Conservation (phyloP, 2,329 filamentous ascomycete genomes). For the Boeremia lycopersici region DNA sequence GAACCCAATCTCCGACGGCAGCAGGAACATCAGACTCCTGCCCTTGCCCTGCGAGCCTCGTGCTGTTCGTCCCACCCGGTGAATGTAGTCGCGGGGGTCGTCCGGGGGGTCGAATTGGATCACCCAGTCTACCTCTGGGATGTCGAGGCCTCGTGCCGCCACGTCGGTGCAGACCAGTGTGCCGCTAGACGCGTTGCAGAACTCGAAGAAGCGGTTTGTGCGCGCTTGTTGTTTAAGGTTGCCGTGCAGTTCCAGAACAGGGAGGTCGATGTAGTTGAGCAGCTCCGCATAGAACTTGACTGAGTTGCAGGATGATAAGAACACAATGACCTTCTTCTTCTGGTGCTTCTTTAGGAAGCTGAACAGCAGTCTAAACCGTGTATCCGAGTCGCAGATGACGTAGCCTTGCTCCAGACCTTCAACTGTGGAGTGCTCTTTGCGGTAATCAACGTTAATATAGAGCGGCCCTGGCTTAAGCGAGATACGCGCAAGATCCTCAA, state of each 20-base stretch:
- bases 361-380: slow-evolving; percentile 91
- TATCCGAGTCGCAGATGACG: slow-evolving; percentile 89
- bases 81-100: slow-evolving; percentile 72
- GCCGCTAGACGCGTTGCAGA: slow-evolving; percentile 82
- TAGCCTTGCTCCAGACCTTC: slow-evolving; percentile 96
- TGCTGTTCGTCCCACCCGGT: slow-evolving; percentile 93
- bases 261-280: slow-evolving; percentile 96
- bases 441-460: slow-evolving; percentile 95
- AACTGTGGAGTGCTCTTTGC: slow-evolving; percentile 88
- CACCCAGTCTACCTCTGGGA: slow-evolving; percentile 94
- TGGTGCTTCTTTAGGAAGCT: slow-evolving; percentile 90
- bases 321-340: slow-evolving; percentile 98
- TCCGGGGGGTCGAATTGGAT: slow-evolving; percentile 90
- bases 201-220: slow-evolving; percentile 99
- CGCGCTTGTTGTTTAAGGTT: slow-evolving; percentile 99
- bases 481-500: slow-evolving; percentile 93
- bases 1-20: slow-evolving; percentile 92
- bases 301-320: slow-evolving; percentile 84
- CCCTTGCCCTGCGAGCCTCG: slow-evolving; percentile 83
- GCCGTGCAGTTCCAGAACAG: slow-evolving; percentile 80
- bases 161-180: slow-evolving; percentile 97
- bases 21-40: slow-evolving; percentile 88
- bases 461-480: slow-evolving; percentile 88
- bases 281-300: slow-evolving; percentile 95
- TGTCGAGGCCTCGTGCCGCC: slow-evolving; percentile 91